Evolutionary conservation across 1,284 basidiomycete species (phyloP), one percentile per base, ranked within the genome.

Genomic region (Puccinia polysora): DNA sequence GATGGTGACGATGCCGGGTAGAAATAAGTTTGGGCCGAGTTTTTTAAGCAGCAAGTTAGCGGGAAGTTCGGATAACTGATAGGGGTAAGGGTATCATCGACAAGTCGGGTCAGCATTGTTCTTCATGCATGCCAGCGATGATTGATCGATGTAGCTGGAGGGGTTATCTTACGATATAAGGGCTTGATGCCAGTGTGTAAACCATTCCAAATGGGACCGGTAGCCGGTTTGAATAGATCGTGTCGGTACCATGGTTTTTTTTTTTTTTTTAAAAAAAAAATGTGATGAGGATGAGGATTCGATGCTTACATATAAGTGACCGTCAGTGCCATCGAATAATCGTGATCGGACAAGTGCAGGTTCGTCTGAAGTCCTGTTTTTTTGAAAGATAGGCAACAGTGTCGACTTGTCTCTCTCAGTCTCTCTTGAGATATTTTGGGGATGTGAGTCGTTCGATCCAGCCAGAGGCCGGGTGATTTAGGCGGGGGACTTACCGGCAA

Each of bases 41-140:
- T 73, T 67, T 23, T 74, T 65, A 18, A 76, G 56, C 32, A 75
- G 36, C 45, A 74, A 63, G 69, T 76, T 76, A 43, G 73, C 73
- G 10, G 75, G 75, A 0, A 75, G 55, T 71, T 76, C 74, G 18
- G 60, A 5, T 8, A 20, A 1, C 60, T 63, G 18, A 28, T 2
- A 50, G 6, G 12, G 12, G 30, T 47, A 5, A n/a, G 7, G 25
- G 34, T 36, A 18, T n/a, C n/a, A n/a, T n/a, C n/a, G n/a, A n/a
- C n/a, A 60, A 36, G 4, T 18, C 20, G 2, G n/a, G n/a, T 47
- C 40, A 8, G 18, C 40, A 18, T 43, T 43, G 18, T 8, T 43
- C 15, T 5, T 60, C 5, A 43, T 12, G 20, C 18, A 23, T 34
- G 4, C 14, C 4, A 8, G 8, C 20, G 40, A 43, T 43, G 40